Evolutionary conservation across 2,329 filamentous ascomycete genomes (phyloP), one percentile per base, ranked within the genome.

Genomic region (Arthrocladium fulminans): DNA sequence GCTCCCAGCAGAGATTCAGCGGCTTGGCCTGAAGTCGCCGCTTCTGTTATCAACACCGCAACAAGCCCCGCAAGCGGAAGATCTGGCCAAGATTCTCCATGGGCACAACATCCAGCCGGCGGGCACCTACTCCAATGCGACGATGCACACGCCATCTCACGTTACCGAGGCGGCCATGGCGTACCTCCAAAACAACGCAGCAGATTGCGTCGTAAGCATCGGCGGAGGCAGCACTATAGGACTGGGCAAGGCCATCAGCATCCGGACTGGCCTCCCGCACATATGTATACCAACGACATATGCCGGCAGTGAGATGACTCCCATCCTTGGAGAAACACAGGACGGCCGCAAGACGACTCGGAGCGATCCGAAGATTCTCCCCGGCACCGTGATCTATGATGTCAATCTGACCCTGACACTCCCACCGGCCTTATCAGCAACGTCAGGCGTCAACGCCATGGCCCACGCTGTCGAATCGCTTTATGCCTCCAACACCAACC

Each of bases 391-490:
- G 3, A 76, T 84, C 32, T 83, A 83, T 59, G 80, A 84, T 64
- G 77, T 81, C 15, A 72, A 80, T 56, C 63, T 82, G 47, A 82
- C 79, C 0, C 69, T 80, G 70, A 76, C 73, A 1, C 64, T 83
- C 20, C 79, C 80, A 0, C 57, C 63, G 2, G 62, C 60, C 0
- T 66, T 80, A 61, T 77, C 71, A 53, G 71, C 73, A 2, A 78
- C 73, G 0, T 81, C 77, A 50, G 80, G 80, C 39, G 70, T 83
- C 41, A 83, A 83, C 59, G 79, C 80, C 0, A 80, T 83, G 61
- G 80, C 80, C 2, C 80, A 83, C 63, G 73, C 78, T 35, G 78
- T 81, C 44, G 80, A 83, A 63, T 76, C 79, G 2, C 67, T 83
- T 2, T 83, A 83, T 57, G 76, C 80, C 9, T 71, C 68, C 23